phyloP scores from a whole-genome alignment of 164 flowering plant species.

The Chimonanthus praecox region DNA sequence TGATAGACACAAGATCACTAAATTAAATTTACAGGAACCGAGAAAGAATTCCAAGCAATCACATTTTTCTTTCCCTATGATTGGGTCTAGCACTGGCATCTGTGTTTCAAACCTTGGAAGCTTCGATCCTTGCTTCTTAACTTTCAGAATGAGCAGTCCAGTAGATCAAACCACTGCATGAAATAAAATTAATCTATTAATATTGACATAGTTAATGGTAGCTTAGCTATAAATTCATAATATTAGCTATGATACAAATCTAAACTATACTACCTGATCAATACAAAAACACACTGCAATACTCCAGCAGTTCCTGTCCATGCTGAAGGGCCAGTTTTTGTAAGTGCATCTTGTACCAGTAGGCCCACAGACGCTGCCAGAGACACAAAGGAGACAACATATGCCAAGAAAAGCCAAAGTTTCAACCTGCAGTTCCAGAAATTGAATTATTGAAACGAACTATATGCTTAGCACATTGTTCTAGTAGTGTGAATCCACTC shows the following conservation, averaged over 20 bases:
- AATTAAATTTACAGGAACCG: neutral
- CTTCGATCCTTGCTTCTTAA: neutral
- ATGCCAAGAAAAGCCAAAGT: slow-evolving; percentile 96
- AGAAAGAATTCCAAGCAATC: slow-evolving; percentile 1
- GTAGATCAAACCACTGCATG: slow-evolving; percentile 68
- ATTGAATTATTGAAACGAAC: neutral
- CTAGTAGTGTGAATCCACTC: too few species aligned
- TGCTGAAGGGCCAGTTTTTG: slow-evolving; percentile 62
- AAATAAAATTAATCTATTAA: neutral
- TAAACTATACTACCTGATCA: slow-evolving; percentile 59
- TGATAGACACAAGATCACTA: neutral
- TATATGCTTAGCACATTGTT: too few species aligned
- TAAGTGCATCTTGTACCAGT: slow-evolving; percentile 77
- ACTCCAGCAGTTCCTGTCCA: slow-evolving; percentile 97
- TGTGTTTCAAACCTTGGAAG: neutral
- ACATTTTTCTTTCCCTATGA: neutral
- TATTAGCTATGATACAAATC: too few species aligned
- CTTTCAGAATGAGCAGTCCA: slow-evolving; percentile 69
- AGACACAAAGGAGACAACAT: slow-evolving; percentile 91
- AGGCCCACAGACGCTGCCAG: slow-evolving; percentile 92
- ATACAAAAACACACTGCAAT: slow-evolving; percentile 82
- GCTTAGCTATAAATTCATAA: neutral
- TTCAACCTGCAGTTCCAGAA: slow-evolving; percentile 59
- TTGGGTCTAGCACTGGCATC: neutral
- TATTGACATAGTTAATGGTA: neutral